A percentile compares a stretch with the other conserved stretches of the same genome.
These are phyloP conservation scores for Taiwanofungus camphoratus DNA, from an alignment of 1,284 basidiomycete species.

Conservation along the genomic window DNA sequence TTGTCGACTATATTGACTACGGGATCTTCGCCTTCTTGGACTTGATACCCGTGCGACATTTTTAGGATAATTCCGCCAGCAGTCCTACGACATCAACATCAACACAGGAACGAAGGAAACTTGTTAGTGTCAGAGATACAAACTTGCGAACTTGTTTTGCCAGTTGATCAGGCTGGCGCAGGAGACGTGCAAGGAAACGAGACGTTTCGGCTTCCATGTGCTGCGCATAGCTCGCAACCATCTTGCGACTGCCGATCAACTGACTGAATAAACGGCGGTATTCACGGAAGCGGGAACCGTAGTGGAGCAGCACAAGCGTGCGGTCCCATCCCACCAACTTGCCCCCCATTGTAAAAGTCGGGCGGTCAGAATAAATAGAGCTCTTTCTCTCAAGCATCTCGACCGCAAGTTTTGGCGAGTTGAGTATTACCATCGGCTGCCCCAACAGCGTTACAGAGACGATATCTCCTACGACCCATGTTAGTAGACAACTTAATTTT, in stretches of 20 bases:
- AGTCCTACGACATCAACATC: conserved; percentile 13
- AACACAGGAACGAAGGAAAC: background rate
- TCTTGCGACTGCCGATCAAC: conserved; percentile 47
- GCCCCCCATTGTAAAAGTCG: conserved; percentile 31
- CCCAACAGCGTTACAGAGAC: conserved; percentile 43
- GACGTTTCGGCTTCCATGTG: conserved; percentile 49
- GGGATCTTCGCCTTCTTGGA: conserved; percentile 21
- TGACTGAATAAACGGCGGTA: conserved; percentile 41
- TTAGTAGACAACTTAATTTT: background rate
- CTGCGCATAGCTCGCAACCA: conserved; percentile 43
- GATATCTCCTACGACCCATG: conserved; percentile 18
- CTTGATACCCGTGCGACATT: conserved; percentile 26
- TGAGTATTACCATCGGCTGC: conserved; percentile 54
- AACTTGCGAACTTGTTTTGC: conserved; percentile 53
- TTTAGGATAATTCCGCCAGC: conserved; percentile 27
- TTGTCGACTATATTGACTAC: conserved; percentile 25
- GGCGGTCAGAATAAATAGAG: conserved; percentile 61
- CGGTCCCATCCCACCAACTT: conserved; percentile 67
- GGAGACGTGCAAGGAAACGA: conserved; percentile 48
- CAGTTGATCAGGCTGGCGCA: conserved; percentile 49
- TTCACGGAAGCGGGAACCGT: conserved; percentile 56
- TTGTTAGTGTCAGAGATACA: conserved; percentile 17
- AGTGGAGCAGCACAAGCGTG: conserved; percentile 53
- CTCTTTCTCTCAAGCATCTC: conserved; percentile 67
- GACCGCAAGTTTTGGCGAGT: conserved; percentile 43